Conservation (phyloP, 116 monocot species). For the Posidonia oceanica region DNA sequence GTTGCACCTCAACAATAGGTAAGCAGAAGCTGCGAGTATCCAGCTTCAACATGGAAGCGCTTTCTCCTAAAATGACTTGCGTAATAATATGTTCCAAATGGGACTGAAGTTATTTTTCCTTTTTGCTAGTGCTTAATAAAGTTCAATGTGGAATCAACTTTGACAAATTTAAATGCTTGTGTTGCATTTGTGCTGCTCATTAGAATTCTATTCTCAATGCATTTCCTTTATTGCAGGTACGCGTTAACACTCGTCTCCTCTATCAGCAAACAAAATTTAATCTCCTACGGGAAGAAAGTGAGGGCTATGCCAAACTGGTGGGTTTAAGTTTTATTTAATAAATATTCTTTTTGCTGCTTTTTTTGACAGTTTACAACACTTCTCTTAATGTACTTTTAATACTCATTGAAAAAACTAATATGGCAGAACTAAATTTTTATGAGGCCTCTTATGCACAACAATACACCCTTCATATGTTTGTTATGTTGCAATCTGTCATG, state of each 20-base stretch:
- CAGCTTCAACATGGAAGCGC: too few relatives aligned
- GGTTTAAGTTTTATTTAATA: conserved; percentile 1
- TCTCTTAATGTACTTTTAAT: too few relatives aligned
- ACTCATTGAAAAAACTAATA: too few relatives aligned
- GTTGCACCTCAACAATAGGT: too few relatives aligned
- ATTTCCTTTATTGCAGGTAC: conserved; percentile 38
- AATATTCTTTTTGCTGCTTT: background rate
- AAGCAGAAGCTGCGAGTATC: too few relatives aligned
- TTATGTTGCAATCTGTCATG: too few relatives aligned
- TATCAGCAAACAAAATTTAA: conserved; percentile 99
- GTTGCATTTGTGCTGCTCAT: background rate
- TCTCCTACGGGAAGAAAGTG: conserved; percentile 93
- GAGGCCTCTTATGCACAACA: too few relatives aligned
- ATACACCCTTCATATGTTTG: too few relatives aligned
- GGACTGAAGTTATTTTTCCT: too few relatives aligned
- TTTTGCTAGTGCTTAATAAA: background rate
- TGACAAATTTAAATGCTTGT: background rate
- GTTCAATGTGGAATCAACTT: background rate
- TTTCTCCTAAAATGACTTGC: too few relatives aligned
- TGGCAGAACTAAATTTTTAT: too few relatives aligned
- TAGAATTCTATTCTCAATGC: background rate
- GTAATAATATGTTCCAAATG: too few relatives aligned
- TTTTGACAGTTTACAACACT: background rate
- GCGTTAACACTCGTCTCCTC: conserved; percentile 92
- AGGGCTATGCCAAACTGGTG: conserved; percentile 98